These are phyloP conservation scores for Amylocarpus encephaloides DNA, from an alignment of 2,329 filamentous ascomycete species.

Conservation along the genomic window DNA sequence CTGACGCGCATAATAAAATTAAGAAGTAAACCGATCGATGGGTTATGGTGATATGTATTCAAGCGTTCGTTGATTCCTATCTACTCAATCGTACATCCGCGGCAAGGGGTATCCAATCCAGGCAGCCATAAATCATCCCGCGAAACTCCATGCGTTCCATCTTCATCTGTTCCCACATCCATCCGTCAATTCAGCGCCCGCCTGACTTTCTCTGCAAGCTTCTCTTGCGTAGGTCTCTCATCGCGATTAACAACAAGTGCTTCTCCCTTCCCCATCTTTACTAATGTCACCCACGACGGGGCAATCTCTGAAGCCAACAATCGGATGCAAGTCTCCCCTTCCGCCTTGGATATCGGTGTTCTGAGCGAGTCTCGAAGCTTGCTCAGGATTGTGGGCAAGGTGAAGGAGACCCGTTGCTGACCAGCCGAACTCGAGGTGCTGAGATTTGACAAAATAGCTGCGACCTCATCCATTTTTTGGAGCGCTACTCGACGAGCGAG, in stretches of 20 bases:
- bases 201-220: constrained; percentile 24
- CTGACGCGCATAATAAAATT: too few species aligned
- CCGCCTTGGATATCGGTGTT: constrained; percentile 39
- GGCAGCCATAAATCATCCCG: not conserved
- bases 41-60: not conserved
- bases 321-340: constrained; percentile 41
- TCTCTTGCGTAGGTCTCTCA: constrained; percentile 22
- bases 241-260: constrained; percentile 40
- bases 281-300: constrained; percentile 44
- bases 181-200: constrained; percentile 11
- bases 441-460: constrained; percentile 61
- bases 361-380: constrained; percentile 62
- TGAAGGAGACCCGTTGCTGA: constrained; percentile 57
- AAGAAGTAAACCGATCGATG: too few species aligned
- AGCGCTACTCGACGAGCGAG: constrained; percentile 58
- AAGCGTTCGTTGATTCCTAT: constrained; percentile 8
- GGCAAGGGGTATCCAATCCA: constrained; percentile 9
- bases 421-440: constrained; percentile 45
- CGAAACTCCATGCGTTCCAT: not conserved
- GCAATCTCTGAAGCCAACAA: constrained; percentile 41
- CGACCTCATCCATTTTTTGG: constrained; percentile 61
- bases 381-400: constrained; percentile 54
- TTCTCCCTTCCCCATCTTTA: constrained; percentile 39
- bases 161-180: not conserved
- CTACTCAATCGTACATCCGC: not conserved